Percentiles rank a stretch among this genome's conserved stretches.
phyloP scores from a whole-genome alignment of 176 grass and related monocot genomes.

The Zea luxurians region DNA sequence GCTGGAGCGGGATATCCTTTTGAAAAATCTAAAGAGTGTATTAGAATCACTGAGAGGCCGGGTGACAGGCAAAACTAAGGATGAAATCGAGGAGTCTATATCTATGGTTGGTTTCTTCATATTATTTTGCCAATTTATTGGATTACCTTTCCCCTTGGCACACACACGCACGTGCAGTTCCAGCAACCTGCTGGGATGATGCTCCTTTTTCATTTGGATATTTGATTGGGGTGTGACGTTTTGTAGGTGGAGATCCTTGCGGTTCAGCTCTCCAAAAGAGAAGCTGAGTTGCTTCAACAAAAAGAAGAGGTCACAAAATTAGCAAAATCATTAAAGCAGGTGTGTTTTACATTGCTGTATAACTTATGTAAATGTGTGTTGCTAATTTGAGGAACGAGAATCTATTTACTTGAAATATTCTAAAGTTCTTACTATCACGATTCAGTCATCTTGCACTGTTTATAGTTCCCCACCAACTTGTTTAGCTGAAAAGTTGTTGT shows the following conservation, averaged over 20 bases:
- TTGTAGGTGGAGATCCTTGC: conserved; percentile 77
- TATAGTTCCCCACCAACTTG: background rate
- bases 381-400: background rate
- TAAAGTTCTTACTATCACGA: conserved; percentile 19
- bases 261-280: conserved; percentile 81
- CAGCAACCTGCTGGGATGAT: background rate
- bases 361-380: background rate
- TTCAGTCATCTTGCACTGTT: conserved; percentile 7
- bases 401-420: conserved; percentile 22
- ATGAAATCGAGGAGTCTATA: conserved; percentile 77
- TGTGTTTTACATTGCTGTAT: conserved; percentile 22
- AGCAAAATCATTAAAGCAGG: conserved; percentile 81
- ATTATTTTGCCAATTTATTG: background rate
- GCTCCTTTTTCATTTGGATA: conserved; percentile 6
- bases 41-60: conserved; percentile 63
- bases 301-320: conserved; percentile 84
- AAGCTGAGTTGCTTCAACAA: conserved; percentile 79
- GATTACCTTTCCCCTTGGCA: background rate
- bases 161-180: background rate
- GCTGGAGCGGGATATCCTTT: conserved; percentile 73
- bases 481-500: background rate
- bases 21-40: conserved; percentile 77
- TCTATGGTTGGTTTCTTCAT: conserved; percentile 70
- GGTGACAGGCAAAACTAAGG: conserved; percentile 72
- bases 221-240: conserved; percentile 40